phyloP scores from a whole-genome alignment of 495 filamentous ascomycete species.

The Bacidia rubella region DNA sequence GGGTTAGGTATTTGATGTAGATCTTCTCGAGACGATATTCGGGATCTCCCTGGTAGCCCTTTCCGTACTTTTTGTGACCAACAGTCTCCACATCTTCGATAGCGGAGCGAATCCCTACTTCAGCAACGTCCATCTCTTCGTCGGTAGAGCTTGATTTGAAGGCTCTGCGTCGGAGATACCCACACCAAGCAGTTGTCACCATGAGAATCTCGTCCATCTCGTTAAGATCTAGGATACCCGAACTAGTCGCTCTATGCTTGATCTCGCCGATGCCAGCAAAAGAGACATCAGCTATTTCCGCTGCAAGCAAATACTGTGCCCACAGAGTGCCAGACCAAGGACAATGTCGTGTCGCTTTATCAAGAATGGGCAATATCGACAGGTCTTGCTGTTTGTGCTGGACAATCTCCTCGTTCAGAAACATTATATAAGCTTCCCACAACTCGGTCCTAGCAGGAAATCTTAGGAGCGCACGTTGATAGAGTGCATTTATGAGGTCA shows the following conservation, averaged over 20 bases:
- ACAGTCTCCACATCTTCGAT: conserved; percentile 69
- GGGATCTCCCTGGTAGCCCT: conserved; percentile 69
- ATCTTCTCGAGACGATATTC: conserved; percentile 79
- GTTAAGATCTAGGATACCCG: conserved; percentile 54
- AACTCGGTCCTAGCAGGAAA: conserved; percentile 55
- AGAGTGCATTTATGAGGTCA: conserved; percentile 57
- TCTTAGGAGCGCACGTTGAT: conserved; percentile 56
- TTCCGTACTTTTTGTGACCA: conserved; percentile 62
- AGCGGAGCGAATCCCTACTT: conserved; percentile 74
- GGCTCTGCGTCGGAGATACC: conserved; percentile 72
- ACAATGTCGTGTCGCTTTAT: conserved; percentile 72
- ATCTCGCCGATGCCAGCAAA: conserved; percentile 75
- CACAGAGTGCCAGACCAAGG: conserved; percentile 86
- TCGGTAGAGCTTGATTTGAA: conserved; percentile 66
- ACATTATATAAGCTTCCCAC: conserved; percentile 74
- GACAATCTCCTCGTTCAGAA: conserved; percentile 41
- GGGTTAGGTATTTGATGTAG: conserved; percentile 76
- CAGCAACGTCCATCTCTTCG: conserved; percentile 80
- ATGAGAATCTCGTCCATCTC: conserved; percentile 79
- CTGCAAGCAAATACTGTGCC: conserved; percentile 73
- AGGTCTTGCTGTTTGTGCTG: conserved; percentile 25
- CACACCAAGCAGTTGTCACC: conserved; percentile 85
- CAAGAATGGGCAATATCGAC: conserved; percentile 39
- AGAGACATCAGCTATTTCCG: conserved; percentile 57
- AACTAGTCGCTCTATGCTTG: conserved; percentile 83